Percentiles rank a stretch among this genome's conserved stretches.
Conservation (phyloP, 768 basidiomycete genomes). For the Crassisporium funariophilum region DNA sequence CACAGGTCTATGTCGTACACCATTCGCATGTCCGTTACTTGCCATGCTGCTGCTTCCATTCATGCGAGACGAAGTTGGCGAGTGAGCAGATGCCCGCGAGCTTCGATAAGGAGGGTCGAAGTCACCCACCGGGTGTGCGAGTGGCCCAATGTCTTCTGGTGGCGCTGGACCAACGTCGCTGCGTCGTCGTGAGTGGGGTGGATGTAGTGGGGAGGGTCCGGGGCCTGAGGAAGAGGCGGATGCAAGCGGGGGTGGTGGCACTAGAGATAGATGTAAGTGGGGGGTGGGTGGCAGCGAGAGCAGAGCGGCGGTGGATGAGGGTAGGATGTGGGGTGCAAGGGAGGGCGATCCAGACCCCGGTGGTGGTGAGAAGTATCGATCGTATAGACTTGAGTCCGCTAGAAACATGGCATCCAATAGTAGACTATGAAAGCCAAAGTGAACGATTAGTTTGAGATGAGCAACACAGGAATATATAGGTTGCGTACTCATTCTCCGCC, state of each 20-base stretch:
- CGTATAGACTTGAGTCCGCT: slow-evolving; percentile 24
- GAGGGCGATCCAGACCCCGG: slow-evolving; percentile 11
- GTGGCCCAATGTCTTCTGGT: background rate
- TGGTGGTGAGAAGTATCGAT: slow-evolving; percentile 24
- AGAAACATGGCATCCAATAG: slow-evolving; percentile 39
- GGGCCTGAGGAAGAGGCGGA: background rate
- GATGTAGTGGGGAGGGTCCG: too few species aligned
- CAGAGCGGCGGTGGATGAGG: background rate
- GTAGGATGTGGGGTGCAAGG: slow-evolving; percentile 1
- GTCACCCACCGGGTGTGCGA: background rate
- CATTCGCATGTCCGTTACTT: too few species aligned
- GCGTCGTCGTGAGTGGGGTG: background rate
- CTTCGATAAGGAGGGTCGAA: too few species aligned
- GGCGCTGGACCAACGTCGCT: background rate
- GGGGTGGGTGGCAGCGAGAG: too few species aligned
- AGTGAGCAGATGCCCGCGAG: too few species aligned
- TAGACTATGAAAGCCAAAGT: slow-evolving; percentile 25
- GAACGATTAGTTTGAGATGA: background rate
- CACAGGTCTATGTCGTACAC: too few species aligned
- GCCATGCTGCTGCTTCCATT: too few species aligned
- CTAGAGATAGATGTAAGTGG: too few species aligned
- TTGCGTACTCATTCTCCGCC: slow-evolving; percentile 51
- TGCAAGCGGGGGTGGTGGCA: background rate
- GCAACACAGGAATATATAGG: background rate
- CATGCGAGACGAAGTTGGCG: too few species aligned